phyloP scores from a whole-genome alignment of 1,139 yeast species.

The Candida sp. region DNA sequence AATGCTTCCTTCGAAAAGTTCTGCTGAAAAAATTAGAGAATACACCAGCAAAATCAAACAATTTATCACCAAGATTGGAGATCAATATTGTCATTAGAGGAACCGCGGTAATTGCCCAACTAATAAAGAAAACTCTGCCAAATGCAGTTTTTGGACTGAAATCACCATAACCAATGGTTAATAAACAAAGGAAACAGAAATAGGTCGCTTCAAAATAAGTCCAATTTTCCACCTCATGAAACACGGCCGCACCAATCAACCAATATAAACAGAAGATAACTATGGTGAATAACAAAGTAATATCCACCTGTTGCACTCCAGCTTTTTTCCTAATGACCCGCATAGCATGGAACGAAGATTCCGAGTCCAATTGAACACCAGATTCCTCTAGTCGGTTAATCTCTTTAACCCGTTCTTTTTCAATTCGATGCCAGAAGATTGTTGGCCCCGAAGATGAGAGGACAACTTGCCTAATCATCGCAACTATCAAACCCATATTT shows the following conservation, averaged over 20 bases:
- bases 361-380: slow-evolving; percentile 19
- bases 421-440: slow-evolving; percentile 59
- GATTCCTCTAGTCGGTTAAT: slow-evolving; percentile 14
- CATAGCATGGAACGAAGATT: slow-evolving; percentile 54
- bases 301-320: slow-evolving; percentile 19
- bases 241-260: slow-evolving; percentile 69
- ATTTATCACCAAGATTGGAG: slow-evolving; percentile 65
- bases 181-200: slow-evolving; percentile 68
- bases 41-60: slow-evolving; percentile 33
- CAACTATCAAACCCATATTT: slow-evolving; percentile 66
- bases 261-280: slow-evolving; percentile 55
- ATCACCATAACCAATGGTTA: slow-evolving; percentile 87
- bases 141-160: slow-evolving; percentile 58
- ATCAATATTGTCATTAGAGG: slow-evolving; percentile 85
- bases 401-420: slow-evolving; percentile 22
- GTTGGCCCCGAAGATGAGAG: slow-evolving; percentile 59
- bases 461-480: slow-evolving; percentile 66
- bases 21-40: slow-evolving; percentile 12
- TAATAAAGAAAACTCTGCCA: slow-evolving; percentile 69
- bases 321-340: slow-evolving; percentile 42
- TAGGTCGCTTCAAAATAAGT: slow-evolving; percentile 64
- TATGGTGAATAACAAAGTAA: slow-evolving; percentile 39
- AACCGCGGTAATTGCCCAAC: slow-evolving; percentile 80
- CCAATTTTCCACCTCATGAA: slow-evolving; percentile 63
- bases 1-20: slow-evolving; percentile 9